These are phyloP conservation scores for Meripilus lineatus DNA, from an alignment of 1,284 basidiomycete genomes.

Conservation along the genomic window DNA sequence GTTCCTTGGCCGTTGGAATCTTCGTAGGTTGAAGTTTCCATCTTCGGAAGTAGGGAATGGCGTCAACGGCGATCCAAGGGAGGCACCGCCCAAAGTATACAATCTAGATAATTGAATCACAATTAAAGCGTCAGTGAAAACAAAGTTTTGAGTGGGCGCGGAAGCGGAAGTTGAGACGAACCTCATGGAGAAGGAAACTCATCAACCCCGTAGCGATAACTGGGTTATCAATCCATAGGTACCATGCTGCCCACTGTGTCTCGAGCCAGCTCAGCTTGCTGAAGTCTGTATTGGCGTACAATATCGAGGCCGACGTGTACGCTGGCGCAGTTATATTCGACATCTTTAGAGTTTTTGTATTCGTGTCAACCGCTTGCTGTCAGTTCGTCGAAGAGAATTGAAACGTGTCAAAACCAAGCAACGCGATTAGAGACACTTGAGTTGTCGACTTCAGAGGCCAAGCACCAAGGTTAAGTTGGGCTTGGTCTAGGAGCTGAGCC, in stretches of 20 bases:
- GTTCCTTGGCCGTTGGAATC: conserved; percentile 74
- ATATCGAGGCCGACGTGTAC: conserved; percentile 28
- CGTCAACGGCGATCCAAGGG: conserved; percentile 95
- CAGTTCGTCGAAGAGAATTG: neutral
- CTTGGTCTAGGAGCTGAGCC: no score
- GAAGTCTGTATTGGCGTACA: conserved; percentile 63
- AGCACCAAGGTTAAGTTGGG: no score
- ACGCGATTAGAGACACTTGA: no score
- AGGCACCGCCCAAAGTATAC: conserved; percentile 96
- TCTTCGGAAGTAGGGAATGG: conserved; percentile 88
- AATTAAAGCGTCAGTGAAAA: conserved; percentile 1
- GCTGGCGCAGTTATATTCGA: conserved; percentile 22
- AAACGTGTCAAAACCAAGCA: neutral
- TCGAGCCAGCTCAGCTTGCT: conserved; percentile 71
- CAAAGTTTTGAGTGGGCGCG: no score
- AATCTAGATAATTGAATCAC: no score
- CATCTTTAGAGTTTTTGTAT: conserved; percentile 7
- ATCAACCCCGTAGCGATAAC: conserved; percentile 92
- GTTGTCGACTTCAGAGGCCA: no score
- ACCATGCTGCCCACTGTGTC: conserved; percentile 79
- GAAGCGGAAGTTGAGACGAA: conserved; percentile 32
- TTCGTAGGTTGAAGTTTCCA: conserved; percentile 95
- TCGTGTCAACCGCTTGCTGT: neutral
- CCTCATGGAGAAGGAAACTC: conserved; percentile 94
- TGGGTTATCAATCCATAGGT: conserved; percentile 85